These are phyloP conservation scores for Kluyveromyces aestuarii DNA, from an alignment of 805 yeast genomes.

Conservation along the genomic window DNA sequence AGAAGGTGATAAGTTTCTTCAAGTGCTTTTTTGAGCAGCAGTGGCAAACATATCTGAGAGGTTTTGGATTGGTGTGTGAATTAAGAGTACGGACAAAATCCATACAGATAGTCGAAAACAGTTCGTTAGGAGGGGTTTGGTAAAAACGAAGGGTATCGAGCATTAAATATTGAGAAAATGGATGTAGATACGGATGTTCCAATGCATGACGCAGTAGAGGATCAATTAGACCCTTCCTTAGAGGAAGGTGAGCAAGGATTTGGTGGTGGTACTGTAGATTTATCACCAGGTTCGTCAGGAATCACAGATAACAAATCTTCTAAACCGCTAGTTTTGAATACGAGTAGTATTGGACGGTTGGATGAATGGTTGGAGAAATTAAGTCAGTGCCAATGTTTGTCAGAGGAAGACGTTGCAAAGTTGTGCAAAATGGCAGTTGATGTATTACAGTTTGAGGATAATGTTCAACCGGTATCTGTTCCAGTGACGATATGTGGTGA, in stretches of 20 bases:
- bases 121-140: neutral
- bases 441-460: conserved; percentile 82
- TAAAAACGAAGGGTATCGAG: neutral
- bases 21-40: neutral
- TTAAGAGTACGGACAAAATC: neutral
- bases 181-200: conserved; percentile 75
- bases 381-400: conserved; percentile 68
- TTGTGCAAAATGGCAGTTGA: conserved; percentile 88
- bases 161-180: conserved; percentile 32
- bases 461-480: conserved; percentile 89
- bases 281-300: conserved; percentile 29
- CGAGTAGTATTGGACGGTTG: conserved; percentile 51
- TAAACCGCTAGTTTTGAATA: conserved; percentile 32
- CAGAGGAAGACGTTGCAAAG: conserved; percentile 69
- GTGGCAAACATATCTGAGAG: neutral
- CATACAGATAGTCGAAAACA: neutral
- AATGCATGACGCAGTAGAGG: conserved; percentile 63
- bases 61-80: neutral
- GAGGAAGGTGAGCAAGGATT: conserved; percentile 16
- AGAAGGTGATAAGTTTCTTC: neutral
- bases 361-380: conserved; percentile 84
- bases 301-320: conserved; percentile 32
- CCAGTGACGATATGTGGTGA: conserved; percentile 98
- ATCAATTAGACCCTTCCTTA: conserved; percentile 32
- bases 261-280: conserved; percentile 11